These are phyloP conservation scores for Entomophthora muscae DNA, from an alignment of 371 early-diverging fungal species.

Conservation along the genomic window DNA sequence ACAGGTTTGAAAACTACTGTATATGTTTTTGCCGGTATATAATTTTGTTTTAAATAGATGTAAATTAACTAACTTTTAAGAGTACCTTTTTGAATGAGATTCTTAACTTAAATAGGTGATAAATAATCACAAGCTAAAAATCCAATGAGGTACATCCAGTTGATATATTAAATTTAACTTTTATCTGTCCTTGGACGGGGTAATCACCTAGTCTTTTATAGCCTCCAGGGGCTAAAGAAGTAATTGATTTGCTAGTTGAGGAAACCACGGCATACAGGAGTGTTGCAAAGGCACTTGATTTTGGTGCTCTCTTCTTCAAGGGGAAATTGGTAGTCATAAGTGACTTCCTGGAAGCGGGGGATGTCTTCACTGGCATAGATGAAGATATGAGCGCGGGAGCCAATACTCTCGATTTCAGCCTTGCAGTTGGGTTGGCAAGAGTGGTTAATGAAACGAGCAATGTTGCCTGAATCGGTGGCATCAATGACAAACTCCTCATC, in stretches of 20 bases:
- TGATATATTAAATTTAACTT: too few species aligned
- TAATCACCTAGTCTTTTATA: too few species aligned
- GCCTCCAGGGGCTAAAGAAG: too few species aligned
- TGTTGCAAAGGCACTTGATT: constrained; percentile 89
- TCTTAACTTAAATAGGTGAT: too few species aligned
- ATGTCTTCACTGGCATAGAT: constrained; percentile 82
- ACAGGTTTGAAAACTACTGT: too few species aligned
- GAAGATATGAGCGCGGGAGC: constrained; percentile 80
- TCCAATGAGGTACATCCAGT: too few species aligned
- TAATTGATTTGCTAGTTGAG: constrained; percentile 20
- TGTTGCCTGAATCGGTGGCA: constrained; percentile 94
- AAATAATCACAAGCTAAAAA: too few species aligned
- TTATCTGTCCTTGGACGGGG: too few species aligned
- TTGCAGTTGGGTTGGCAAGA: constrained; percentile 96
- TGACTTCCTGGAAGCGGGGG: constrained; percentile 89
- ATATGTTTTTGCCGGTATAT: too few species aligned
- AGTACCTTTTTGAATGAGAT: too few species aligned
- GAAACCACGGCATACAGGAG: constrained; percentile 60
- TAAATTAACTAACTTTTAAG: too few species aligned
- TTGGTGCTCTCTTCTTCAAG: constrained; percentile 61
- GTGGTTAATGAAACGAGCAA: constrained; percentile 97
- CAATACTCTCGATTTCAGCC: constrained; percentile 77
- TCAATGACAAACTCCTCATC: constrained; percentile 93
- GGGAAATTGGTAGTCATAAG: constrained; percentile 98
- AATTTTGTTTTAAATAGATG: too few species aligned